A percentile compares a stretch with the other conserved stretches of the same genome.
Conservation (phyloP, 2,329 filamentous ascomycete species). For the Graphilbum ipis-grandicollis region DNA sequence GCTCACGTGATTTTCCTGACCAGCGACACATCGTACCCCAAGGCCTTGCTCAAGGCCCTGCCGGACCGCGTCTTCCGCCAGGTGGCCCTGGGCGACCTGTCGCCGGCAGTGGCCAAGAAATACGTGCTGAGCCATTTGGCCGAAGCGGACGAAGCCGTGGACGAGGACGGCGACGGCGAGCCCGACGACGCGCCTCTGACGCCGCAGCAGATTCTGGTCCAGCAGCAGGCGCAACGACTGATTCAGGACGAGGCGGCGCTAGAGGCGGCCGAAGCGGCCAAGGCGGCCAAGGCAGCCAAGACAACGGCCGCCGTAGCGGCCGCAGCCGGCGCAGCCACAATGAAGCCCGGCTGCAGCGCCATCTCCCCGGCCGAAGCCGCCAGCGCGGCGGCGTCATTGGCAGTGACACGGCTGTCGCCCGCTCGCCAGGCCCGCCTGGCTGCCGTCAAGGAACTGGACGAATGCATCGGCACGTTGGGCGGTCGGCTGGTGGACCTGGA, state of each 20-base stretch:
- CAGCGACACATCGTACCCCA: constrained; percentile 74
- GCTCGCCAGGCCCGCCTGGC: constrained; percentile 8
- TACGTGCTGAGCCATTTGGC: constrained; percentile 77
- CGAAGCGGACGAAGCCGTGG: constrained; percentile 20
- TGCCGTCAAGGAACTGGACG: constrained; percentile 56
- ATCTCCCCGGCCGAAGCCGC: not conserved
- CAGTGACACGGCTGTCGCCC: too few relatives aligned
- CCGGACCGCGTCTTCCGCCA: constrained; percentile 84
- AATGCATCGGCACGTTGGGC: constrained; percentile 65
- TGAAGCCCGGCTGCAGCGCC: too few relatives aligned
- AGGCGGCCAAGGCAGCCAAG: too few relatives aligned
- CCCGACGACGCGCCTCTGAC: constrained; percentile 3
- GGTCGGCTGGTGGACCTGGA: constrained; percentile 92
- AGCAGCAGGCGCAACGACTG: too few relatives aligned
- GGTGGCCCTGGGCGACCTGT: constrained; percentile 71
- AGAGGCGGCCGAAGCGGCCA: too few relatives aligned
- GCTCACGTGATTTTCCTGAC: constrained; percentile 93
- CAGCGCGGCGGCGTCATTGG: not conserved
- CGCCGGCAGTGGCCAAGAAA: constrained; percentile 69
- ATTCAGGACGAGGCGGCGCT: too few relatives aligned
- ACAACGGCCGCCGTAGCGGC: too few relatives aligned
- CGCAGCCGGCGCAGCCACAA: too few relatives aligned
- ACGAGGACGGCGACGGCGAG: constrained; percentile 15
- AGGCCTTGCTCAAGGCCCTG: constrained; percentile 69
- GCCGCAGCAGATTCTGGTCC: too few relatives aligned